phyloP scores from a whole-genome alignment of 208 protist species.

The Trichomonas tenax region DNA sequence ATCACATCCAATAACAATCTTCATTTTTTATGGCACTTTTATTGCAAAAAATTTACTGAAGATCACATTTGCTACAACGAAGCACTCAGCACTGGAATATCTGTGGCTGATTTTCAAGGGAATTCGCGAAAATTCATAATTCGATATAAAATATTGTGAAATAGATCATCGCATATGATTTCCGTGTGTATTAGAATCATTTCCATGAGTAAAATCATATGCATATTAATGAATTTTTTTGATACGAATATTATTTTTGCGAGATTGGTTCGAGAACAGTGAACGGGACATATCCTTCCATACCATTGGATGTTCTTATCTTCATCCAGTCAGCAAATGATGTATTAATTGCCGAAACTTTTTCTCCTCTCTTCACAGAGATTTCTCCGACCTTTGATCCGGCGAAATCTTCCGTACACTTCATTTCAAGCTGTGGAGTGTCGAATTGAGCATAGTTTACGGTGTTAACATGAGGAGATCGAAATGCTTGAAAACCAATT shows the following conservation, averaged over 20 bases:
- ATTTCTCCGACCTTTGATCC: neutral
- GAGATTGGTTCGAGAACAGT: neutral
- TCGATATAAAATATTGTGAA: too few species aligned
- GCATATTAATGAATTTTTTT: too few species aligned
- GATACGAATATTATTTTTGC: too few species aligned
- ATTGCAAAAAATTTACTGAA: too few species aligned
- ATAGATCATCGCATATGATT: too few species aligned
- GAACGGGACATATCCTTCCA: neutral
- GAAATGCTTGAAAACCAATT: neutral
- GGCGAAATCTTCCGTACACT: neutral
- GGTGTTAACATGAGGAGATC: neutral
- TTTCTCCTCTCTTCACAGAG: neutral
- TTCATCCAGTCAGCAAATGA: neutral
- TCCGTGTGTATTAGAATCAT: too few species aligned
- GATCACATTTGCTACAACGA: too few species aligned
- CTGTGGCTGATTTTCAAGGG: too few species aligned
- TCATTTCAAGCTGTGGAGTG: neutral
- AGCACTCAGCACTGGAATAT: too few species aligned
- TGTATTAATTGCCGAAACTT: neutral
- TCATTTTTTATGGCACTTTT: neutral
- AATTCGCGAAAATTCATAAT: too few species aligned
- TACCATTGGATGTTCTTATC: neutral
- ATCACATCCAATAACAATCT: neutral
- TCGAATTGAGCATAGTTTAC: neutral
- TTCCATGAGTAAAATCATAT: too few species aligned